Base-by-base conservation (phyloP, 306 rosid species). In the Quillaja saponaria region DNA sequence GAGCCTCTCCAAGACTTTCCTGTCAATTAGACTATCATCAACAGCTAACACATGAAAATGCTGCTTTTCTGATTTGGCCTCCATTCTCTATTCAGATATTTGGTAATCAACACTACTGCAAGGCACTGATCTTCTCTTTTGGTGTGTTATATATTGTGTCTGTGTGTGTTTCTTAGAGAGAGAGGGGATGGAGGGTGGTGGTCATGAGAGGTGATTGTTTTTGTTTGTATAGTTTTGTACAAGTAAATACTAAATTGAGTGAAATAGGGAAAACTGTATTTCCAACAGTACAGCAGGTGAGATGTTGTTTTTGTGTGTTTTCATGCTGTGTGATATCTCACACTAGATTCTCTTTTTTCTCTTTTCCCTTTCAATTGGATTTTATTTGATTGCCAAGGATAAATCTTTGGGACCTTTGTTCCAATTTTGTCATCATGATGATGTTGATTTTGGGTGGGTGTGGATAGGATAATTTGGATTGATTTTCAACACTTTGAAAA, bases 41-140 rank as follows among this genome's bases (percentile, higher is more conserved):
- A 94, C 99, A 3, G 99, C 99, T 66, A 89, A 49, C 18, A 94
- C 99, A 81, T 94, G 99, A 71, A 94, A 94, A 87, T 87, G 85
- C 17, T 82, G 78, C 13, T 79, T 19, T 50, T 75, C 42, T 4
- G n/a, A n/a, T n/a, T n/a, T n/a, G n/a, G n/a, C n/a, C n/a, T n/a
- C n/a, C n/a, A n/a, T n/a, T n/a, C n/a, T n/a, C n/a, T n/a, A n/a
- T n/a, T n/a, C n/a, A n/a, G n/a, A n/a, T n/a, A n/a, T n/a, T n/a
- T 11, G 5, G 7, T 19, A 15, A 10, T 11, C 4, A 3, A 15
- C 6, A 9, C 53, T 5, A 6, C 9, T 15, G 10, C 53, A 44
- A 34, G 20, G 17, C 19, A 37, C 49, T 40, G 21, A 37, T 52
- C 15, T 61, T 20, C 46, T 16, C 37, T 38, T 12, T 37, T 11